Conservation (phyloP, 2,329 filamentous ascomycete genomes). For the Emergomyces pasteurianus region DNA sequence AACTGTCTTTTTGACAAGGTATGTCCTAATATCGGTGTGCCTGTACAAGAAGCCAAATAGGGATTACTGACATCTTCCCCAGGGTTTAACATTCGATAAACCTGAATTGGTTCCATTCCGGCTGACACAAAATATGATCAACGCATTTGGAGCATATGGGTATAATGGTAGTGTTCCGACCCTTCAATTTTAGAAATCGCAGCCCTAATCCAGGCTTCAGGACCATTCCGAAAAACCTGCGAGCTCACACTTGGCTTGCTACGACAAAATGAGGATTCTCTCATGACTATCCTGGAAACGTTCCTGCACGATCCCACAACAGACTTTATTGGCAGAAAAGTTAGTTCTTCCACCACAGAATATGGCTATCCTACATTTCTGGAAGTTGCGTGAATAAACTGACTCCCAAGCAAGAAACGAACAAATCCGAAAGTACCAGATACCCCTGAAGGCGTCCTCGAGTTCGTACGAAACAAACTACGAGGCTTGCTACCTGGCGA, state of each 20-base stretch:
- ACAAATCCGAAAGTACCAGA: slow-evolving; percentile 45
- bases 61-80: not conserved
- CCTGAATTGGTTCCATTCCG: slow-evolving; percentile 93
- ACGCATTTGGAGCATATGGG: slow-evolving; percentile 90
- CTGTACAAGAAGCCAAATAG: slow-evolving; percentile 8
- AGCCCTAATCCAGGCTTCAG: slow-evolving; percentile 11
- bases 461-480: slow-evolving; percentile 79
- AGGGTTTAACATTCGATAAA: slow-evolving; percentile 81
- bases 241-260: slow-evolving; percentile 78
- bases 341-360: slow-evolving; percentile 14
- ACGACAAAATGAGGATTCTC: slow-evolving; percentile 82
- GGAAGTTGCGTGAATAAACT: not conserved
- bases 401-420: slow-evolving; percentile 33
- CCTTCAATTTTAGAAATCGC: not conserved
- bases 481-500: slow-evolving; percentile 73
- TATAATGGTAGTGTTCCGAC: slow-evolving; percentile 51
- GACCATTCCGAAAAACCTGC: slow-evolving; percentile 80
- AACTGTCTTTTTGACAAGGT: slow-evolving; percentile 96
- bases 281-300: slow-evolving; percentile 94
- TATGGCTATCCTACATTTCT: not conserved
- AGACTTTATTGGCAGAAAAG: slow-evolving; percentile 70
- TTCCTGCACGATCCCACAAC: slow-evolving; percentile 96
- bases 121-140: slow-evolving; percentile 95
- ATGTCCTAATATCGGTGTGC: not conserved
- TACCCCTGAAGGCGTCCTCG: slow-evolving; percentile 68